Evolutionary conservation across 148 eudicot genomes (phyloP).

Genomic region (Vaccinium macrocarpon): DNA sequence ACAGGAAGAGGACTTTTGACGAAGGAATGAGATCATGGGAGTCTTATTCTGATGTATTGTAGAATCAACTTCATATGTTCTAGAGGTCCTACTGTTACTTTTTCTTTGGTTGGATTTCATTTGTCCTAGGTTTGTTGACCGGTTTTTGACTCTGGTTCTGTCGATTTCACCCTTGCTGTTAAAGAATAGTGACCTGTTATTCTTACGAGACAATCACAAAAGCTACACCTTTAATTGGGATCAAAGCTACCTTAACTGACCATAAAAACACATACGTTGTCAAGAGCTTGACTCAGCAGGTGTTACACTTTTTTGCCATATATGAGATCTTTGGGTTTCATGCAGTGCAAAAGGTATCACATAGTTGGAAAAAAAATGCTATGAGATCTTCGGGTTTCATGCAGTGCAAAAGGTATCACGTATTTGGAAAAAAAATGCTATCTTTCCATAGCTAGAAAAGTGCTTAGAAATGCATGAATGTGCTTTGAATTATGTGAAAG

Average conservation of each 20-base stretch:
- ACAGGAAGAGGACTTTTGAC: conserved; percentile 54
- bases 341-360: not conserved
- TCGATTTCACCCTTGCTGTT: not conserved
- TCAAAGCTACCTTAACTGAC: not conserved
- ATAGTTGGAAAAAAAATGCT: not conserved
- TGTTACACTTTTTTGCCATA: not conserved
- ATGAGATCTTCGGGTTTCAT: too few species aligned
- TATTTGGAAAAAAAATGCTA: too few species aligned
- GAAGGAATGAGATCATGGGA: conserved; percentile 61
- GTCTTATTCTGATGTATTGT: conserved; percentile 15
- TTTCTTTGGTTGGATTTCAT: not conserved
- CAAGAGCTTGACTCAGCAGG: not conserved
- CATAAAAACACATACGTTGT: not conserved
- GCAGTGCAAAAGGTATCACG: too few species aligned
- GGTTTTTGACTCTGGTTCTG: not conserved
- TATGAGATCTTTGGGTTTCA: not conserved
- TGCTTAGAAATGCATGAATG: not conserved
- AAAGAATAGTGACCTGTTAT: not conserved
- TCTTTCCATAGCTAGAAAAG: not conserved
- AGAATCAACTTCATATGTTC: not conserved
- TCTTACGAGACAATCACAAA: not conserved
- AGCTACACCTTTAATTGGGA: not conserved
- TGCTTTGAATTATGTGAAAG: not conserved
- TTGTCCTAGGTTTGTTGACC: not conserved
- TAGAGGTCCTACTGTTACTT: too few species aligned